These are phyloP conservation scores for Fusarium acutatum DNA, from an alignment of 2,329 filamentous ascomycete species.

Conservation along the genomic window DNA sequence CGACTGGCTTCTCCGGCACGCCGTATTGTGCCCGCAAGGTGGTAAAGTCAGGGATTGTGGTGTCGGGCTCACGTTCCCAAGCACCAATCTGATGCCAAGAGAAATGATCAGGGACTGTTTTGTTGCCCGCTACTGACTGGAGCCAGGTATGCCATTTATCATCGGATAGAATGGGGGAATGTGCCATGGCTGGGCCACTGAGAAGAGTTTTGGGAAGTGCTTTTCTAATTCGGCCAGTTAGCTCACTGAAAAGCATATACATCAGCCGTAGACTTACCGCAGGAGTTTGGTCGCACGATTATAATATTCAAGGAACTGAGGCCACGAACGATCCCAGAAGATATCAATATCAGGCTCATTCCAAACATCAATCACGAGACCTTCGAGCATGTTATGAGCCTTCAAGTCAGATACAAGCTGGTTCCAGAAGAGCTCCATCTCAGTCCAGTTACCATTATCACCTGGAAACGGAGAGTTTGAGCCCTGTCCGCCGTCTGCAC, in stretches of 20 bases:
- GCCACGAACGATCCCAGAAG: not conserved
- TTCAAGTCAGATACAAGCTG: not conserved
- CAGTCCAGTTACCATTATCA: not conserved
- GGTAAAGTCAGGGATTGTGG: not conserved
- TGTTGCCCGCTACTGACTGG: not conserved
- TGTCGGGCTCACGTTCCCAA: not conserved
- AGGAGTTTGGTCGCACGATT: not conserved
- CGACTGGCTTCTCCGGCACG: not conserved
- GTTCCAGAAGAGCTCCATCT: not conserved
- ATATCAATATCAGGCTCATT: not conserved
- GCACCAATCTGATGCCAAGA: not conserved
- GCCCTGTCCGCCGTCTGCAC: not conserved
- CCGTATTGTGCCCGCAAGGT: not conserved
- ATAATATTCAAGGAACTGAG: not conserved
- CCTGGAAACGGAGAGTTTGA: not conserved
- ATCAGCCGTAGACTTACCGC: fast-evolving
- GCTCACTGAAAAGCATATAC: fast-evolving
- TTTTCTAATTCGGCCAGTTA: not conserved
- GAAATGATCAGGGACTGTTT: not conserved
- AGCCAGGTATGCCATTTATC: not conserved
- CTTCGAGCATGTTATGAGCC: not conserved
- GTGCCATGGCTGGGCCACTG: not conserved
- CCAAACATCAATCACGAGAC: not conserved
- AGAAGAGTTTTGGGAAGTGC: not conserved
- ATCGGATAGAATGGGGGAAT: not conserved